A percentile compares a stretch with the other conserved stretches of the same genome.
phyloP scores from a whole-genome alignment of 352 stramenopile genomes.

The Phytophthora pisi region DNA sequence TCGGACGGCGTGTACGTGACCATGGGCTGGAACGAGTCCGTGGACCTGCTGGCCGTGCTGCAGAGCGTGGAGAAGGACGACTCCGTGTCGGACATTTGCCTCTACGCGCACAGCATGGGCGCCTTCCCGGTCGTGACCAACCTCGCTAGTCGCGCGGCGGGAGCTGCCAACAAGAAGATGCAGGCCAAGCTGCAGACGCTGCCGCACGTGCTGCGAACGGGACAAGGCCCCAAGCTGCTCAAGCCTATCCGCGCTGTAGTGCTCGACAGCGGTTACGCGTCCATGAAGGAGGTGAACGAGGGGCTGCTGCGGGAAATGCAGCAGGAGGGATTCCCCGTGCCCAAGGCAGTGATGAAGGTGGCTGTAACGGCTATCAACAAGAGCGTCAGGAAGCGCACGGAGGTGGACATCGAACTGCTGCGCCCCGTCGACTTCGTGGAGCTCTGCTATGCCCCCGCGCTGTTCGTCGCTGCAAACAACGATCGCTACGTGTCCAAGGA shows the following conservation, averaged over 20 bases:
- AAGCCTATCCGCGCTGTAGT: conserved; percentile 80
- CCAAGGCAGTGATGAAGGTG: conserved; percentile 74
- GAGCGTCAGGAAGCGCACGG: conserved; percentile 78
- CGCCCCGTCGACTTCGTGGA: conserved; percentile 74
- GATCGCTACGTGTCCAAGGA: conserved; percentile 73
- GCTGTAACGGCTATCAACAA: conserved; percentile 69
- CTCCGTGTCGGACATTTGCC: conserved; percentile 58
- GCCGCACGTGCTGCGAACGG: conserved; percentile 52
- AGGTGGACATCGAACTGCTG: conserved; percentile 73
- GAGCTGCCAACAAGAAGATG: conserved; percentile 50
- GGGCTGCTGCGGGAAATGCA: conserved; percentile 68
- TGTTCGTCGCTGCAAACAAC: conserved; percentile 67
- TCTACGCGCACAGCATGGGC: conserved; percentile 88
- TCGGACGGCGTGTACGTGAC: conserved; percentile 88
- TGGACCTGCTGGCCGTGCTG: conserved; percentile 76
- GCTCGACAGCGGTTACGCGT: conserved; percentile 76
- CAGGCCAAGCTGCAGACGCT: conserved; percentile 60
- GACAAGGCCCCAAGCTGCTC: conserved; percentile 41
- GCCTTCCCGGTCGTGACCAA: conserved; percentile 83
- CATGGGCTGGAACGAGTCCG: conserved; percentile 84
- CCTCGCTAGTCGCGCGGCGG: conserved; percentile 61
- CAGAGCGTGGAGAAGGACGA: conserved; percentile 57
- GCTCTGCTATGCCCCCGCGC: conserved; percentile 71
- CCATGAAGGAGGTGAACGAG: conserved; percentile 69
- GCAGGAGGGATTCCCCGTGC: conserved; percentile 75